Evolutionary conservation across 768 basidiomycete genomes (phyloP).

Genomic region (Lyophyllum atratum): DNA sequence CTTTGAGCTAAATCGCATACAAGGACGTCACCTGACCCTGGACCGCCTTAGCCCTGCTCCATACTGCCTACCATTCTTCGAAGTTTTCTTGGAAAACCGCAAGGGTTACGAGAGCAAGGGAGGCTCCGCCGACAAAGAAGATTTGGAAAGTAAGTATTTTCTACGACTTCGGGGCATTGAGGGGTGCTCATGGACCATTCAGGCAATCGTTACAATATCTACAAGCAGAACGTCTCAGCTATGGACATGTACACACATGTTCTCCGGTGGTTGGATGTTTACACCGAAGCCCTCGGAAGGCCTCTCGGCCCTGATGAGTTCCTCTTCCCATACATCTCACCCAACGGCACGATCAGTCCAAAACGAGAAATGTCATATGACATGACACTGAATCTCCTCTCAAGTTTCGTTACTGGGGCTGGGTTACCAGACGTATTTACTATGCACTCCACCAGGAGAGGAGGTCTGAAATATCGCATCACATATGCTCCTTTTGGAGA

Average conservation of each 20-base stretch:
- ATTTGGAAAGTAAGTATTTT: not conserved
- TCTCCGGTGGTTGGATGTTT: not conserved
- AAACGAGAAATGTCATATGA: not conserved
- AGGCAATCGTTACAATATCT: not conserved
- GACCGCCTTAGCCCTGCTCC: not conserved
- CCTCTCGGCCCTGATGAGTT: not conserved
- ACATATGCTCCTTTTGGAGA: not conserved
- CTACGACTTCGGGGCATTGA: not conserved
- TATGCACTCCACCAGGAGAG: not conserved
- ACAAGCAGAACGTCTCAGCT: not conserved
- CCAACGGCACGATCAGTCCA: not conserved
- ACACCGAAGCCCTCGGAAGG: not conserved
- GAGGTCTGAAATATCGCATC: slow-evolving; percentile 1
- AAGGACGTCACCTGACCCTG: not conserved
- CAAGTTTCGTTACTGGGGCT: not conserved
- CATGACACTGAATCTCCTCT: not conserved
- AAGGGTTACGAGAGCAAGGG: not conserved
- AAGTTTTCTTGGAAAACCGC: not conserved
- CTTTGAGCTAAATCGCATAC: not conserved
- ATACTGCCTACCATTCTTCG: not conserved
- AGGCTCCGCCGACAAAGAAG: not conserved
- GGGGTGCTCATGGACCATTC: not conserved
- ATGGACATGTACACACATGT: slow-evolving; percentile 1
- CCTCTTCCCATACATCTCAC: not conserved
- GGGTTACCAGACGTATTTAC: not conserved